A percentile compares a stretch with the other conserved stretches of the same genome.
Evolutionary conservation across 1,284 basidiomycete genomes (phyloP).

Genomic region (Schizophyllum commune): DNA sequence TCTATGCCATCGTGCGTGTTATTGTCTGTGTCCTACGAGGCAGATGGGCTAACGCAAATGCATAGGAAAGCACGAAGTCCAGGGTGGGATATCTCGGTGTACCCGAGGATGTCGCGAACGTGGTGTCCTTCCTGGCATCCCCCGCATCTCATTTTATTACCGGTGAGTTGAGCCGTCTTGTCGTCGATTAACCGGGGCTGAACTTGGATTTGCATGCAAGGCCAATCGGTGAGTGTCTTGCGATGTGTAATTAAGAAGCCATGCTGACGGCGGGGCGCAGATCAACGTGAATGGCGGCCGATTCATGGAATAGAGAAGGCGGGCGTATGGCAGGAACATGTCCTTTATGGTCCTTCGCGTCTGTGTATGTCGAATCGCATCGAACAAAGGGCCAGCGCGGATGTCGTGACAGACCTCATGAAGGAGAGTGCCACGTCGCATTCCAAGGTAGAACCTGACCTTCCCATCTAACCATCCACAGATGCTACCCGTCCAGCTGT

Average conservation of each 20-base stretch:
- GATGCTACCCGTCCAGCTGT: too few species aligned
- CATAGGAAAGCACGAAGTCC: not conserved
- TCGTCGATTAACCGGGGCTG: not conserved
- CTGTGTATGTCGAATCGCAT: too few species aligned
- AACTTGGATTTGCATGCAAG: not conserved
- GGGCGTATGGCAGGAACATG: not conserved
- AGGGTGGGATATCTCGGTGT: conserved; percentile 1
- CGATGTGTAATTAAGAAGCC: not conserved
- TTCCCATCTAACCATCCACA: too few species aligned
- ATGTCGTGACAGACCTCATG: too few species aligned
- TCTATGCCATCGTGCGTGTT: not conserved
- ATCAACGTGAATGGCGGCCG: not conserved
- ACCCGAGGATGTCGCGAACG: conserved; percentile 15
- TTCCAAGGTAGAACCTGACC: too few species aligned
- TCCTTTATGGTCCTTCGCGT: too few species aligned
- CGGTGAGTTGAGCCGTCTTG: conserved; percentile 7
- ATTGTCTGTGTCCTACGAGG: not conserved
- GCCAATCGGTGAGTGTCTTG: not conserved
- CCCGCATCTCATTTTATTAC: conserved; percentile 18
- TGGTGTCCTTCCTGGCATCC: conserved; percentile 18
- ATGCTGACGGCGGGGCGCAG: not conserved
- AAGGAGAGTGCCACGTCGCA: too few species aligned
- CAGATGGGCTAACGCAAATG: not conserved
- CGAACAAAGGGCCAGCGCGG: too few species aligned
- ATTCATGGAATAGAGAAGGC: not conserved